Evolutionary conservation across 805 yeast species (phyloP).

Genomic region (Candida incommunis): DNA sequence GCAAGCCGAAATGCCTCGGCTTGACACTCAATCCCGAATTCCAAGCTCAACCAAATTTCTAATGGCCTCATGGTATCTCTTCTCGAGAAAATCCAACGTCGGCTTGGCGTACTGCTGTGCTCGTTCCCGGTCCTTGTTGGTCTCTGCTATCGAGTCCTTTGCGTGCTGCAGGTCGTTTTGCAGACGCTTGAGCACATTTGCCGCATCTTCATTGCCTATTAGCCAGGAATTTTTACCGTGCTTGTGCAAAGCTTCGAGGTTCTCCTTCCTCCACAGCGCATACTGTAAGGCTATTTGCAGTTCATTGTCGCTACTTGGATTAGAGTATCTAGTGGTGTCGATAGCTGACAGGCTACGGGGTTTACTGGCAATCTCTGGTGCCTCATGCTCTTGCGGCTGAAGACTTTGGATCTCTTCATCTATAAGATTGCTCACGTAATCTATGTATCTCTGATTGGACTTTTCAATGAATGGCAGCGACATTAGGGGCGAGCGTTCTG

Average conservation of each 20-base stretch:
- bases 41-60: background rate
- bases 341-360: background rate
- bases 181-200: background rate
- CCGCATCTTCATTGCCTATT: background rate
- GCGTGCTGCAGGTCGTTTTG: background rate
- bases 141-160: background rate
- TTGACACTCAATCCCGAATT: too few relatives aligned
- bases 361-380: background rate
- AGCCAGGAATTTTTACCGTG: conserved; percentile 1
- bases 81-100: background rate
- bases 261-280: background rate
- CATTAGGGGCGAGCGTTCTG: too few relatives aligned
- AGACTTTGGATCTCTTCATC: background rate
- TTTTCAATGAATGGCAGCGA: background rate
- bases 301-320: background rate
- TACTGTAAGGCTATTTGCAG: background rate
- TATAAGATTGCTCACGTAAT: background rate
- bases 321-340: background rate
- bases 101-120: background rate
- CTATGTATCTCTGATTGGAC: background rate
- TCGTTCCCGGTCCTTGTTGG: background rate
- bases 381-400: background rate
- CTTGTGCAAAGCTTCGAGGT: background rate
- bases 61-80: background rate
- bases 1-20: too few relatives aligned